Conservation (phyloP, 768 basidiomycete species). For the Galerina sulciceps region DNA sequence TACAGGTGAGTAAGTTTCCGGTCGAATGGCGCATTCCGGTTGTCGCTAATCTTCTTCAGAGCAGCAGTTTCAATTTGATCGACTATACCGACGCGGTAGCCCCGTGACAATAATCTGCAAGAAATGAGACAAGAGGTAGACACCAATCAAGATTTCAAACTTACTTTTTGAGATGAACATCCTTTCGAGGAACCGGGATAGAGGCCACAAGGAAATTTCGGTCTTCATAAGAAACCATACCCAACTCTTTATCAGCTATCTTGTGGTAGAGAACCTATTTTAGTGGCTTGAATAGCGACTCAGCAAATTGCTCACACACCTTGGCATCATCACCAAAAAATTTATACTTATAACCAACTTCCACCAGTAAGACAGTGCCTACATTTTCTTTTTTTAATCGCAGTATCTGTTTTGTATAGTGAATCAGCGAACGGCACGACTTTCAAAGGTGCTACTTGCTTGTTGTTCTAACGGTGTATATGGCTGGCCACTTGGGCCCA, state of each 20-base stretch:
- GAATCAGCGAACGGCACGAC: background rate
- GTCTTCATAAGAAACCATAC: slow-evolving; percentile 73
- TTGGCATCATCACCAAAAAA: slow-evolving; percentile 88
- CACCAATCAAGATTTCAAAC: slow-evolving; percentile 14
- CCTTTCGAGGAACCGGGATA: slow-evolving; percentile 69
- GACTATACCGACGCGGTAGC: slow-evolving; percentile 84
- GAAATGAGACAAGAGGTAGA: background rate
- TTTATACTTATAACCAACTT: slow-evolving; percentile 83
- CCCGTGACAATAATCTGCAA: slow-evolving; percentile 68
- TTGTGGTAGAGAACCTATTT: slow-evolving; percentile 25
- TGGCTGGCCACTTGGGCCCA: slow-evolving; percentile 71
- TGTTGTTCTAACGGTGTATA: slow-evolving; percentile 84
- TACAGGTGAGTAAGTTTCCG: slow-evolving; percentile 79
- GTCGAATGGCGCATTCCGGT: slow-evolving; percentile 72
- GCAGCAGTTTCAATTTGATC: slow-evolving; percentile 88
- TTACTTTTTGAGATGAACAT: slow-evolving; percentile 79
- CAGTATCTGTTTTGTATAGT: slow-evolving; percentile 42
- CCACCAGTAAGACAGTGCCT: slow-evolving; percentile 74
- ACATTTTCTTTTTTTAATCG: slow-evolving; percentile 67
- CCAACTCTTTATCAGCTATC: slow-evolving; percentile 78
- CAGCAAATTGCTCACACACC: slow-evolving; percentile 48
- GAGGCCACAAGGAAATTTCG: slow-evolving; percentile 79
- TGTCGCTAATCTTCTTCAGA: slow-evolving; percentile 82
- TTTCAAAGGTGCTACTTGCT: slow-evolving; percentile 28
- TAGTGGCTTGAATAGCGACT: background rate